Base-by-base conservation (phyloP, 495 filamentous ascomycete genomes). In the Penicillium goetzii region DNA sequence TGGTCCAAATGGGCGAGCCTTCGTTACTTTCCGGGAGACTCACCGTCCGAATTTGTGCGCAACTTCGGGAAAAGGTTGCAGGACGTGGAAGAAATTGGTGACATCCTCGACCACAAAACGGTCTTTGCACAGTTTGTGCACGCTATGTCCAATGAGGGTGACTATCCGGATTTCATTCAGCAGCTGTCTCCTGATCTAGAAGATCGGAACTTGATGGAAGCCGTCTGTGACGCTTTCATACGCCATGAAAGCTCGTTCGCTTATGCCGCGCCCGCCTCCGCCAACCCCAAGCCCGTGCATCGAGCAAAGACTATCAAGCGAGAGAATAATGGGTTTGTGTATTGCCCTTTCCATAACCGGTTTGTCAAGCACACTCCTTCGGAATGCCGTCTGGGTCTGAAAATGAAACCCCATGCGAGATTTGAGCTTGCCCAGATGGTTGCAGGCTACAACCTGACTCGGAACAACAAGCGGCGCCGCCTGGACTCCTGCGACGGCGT, bases 111-210 rank as follows among this genome's bases (percentile, higher is more conserved):
- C 3, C n/a, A 15, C 30, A 55, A 15, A 14, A 15, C 17, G 1
- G 32, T 55, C n/a, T 36, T 55, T 19, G 52, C 52, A 1, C 52
- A 55, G 17, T 55, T 55, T 38, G 19, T 38, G 17, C 52, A 38
- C 14, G 52, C 52, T 21, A 25, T 55, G 32, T 25, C 52, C 15
- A 11, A 0, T 0, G 7, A 23, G 8, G 28, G n/a, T 2, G n/a
- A 21, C 4, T 21, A 28, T 15, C 25, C 52, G 2, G 9, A 12
- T 5, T 55, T 55, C 52, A 32, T 55, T 32, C 11, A 23, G 4
- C 17, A 21, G 9, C 10, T 55, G 10, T 19, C 30, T 2, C 30
- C 21, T 2, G n/a, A 55, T 15, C 32, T 36, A 0, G 17, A 55
- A 3, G 52, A 55, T 25, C 52, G 32, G 2, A 6, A 55, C n/a